Base-by-base conservation (phyloP, 169 alveolate genomes). In the Cryptosporidium viatorum region DNA sequence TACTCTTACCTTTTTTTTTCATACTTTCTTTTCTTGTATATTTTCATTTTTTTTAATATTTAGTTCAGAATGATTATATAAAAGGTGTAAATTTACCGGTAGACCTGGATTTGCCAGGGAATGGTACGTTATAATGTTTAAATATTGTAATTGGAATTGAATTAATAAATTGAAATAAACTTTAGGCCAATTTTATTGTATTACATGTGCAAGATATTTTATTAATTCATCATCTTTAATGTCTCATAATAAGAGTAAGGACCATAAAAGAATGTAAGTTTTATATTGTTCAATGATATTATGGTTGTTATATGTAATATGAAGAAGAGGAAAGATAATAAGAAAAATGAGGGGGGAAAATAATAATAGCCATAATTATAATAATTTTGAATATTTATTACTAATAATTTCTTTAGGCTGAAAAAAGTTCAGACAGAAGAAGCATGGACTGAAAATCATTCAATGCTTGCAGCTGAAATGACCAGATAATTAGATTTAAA, bases 401-500 rank as follows among this genome's bases (percentile, higher is more conserved):
- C 67, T 10, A 10, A 6, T n/a, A 65, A 65, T 39, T 65, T 29
- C 8, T 33, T 65, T 39, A 80, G 89, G 65, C 16, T 80, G n/a
- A 80, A 80, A 10, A 80, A 65, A 65, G 74, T 80, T 12, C 51
- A 62, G 26, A 62, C 89, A 33, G 89, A 80, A 67, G 89, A 80
- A 26, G 80, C 89, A n/a, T 80, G 89, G 89, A 80, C 75, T 0
- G 89, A 80, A 59, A 65, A 62, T n/a, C 73, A 80, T 45, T 60
- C 89, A 18, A 62, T 80, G 75, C 55, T 62, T 37, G 89, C 89
- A 41, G 89, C 89, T 9, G 89, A 80, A 43, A 80, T 80, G 89
- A 80, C 89, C 1, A 80, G 23, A 16, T 80, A 55, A 8, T 55
- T 55, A 23, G 14, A n/a, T n/a, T 26, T 23, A 5, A 2, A 55